These are phyloP conservation scores for Hysterium pulicare DNA, from an alignment of 2,329 filamentous ascomycete genomes.

Conservation along the genomic window DNA sequence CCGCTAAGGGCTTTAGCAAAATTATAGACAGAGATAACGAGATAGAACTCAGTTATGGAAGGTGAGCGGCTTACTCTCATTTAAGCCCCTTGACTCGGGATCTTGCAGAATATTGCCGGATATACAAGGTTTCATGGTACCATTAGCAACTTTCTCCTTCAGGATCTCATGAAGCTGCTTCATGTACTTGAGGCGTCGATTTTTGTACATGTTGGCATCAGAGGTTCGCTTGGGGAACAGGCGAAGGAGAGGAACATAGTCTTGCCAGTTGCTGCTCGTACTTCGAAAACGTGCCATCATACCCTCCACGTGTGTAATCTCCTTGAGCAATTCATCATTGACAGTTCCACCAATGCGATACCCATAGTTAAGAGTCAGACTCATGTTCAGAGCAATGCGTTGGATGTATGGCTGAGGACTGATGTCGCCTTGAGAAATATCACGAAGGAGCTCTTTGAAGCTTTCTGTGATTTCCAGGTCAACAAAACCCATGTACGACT, in stretches of 20 bases:
- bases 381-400: constrained; percentile 7
- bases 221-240: constrained; percentile 1
- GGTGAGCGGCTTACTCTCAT: constrained; percentile 1
- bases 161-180: not conserved
- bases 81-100: constrained; percentile 1
- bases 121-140: constrained; percentile 5
- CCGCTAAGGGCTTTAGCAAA: too few species aligned
- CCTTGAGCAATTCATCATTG: constrained; percentile 3
- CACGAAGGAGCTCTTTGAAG: constrained; percentile 6
- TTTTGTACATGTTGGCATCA: constrained; percentile 2
- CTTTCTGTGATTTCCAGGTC: constrained; percentile 7
- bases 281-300: constrained; percentile 2
- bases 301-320: constrained; percentile 4
- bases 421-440: not conserved
- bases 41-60: not conserved
- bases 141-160: constrained; percentile 2
- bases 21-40: constrained; percentile 1
- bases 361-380: constrained; percentile 3
- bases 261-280: constrained; percentile 6
- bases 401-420: constrained; percentile 6
- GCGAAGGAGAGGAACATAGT: constrained; percentile 7
- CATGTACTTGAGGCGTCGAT: constrained; percentile 4
- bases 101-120: constrained; percentile 5
- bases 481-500: constrained; percentile 4
- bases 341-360: constrained; percentile 3